Evolutionary conservation across 495 filamentous ascomycete species (phyloP), one percentile per base, ranked within the genome.

Genomic region (Talaromyces trachyspermus): DNA sequence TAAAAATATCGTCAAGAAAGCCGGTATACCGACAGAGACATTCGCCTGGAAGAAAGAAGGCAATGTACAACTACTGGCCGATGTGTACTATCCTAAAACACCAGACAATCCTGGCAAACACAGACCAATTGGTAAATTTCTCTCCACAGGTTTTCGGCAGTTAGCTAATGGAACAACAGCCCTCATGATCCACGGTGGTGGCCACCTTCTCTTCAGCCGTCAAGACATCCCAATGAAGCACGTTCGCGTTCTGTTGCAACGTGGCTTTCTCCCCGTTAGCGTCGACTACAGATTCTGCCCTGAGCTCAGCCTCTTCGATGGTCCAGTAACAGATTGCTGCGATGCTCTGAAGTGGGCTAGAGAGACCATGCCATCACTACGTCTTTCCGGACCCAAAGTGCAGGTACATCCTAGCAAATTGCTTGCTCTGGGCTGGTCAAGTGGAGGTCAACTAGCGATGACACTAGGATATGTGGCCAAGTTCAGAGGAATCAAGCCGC

Each of bases 241-340:
- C n/a, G n/a, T n/a, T 0, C 19, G 48, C 4, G 26, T 57, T 0
- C 58, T 77, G 0, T 54, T 75, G 2, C 37, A 51, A 2, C 51
- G 53, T 4, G 71, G 71, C 7, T 62, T 76, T 44, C 49, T 79
- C 0, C 72, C 75, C 8, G 55, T 79, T 14, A 75, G 70, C 49
- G 35, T 75, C 8, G 75, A 79, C 51, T 70, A 79, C 52, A 54
- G 75, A n/a, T 66, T 79, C 6, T 77, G 75, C 48, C 75, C 75
- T 37, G 72, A 79, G 41, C 46, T 63, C 7, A 67, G 15, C n/a
- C 51, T 79, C 0, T 3, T 55, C 17, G 65, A 75, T 7, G 75
- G 75, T 0, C 57, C 72, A 11, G 70, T 79, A 56, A 46, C 50
- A 1, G 75, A 77, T 52, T 58, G 64, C n/a, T 43, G 58, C 24